A percentile compares a stretch with the other conserved stretches of the same genome.
Evolutionary conservation across 306 rosid species (phyloP).

Genomic region (Urtica urens): DNA sequence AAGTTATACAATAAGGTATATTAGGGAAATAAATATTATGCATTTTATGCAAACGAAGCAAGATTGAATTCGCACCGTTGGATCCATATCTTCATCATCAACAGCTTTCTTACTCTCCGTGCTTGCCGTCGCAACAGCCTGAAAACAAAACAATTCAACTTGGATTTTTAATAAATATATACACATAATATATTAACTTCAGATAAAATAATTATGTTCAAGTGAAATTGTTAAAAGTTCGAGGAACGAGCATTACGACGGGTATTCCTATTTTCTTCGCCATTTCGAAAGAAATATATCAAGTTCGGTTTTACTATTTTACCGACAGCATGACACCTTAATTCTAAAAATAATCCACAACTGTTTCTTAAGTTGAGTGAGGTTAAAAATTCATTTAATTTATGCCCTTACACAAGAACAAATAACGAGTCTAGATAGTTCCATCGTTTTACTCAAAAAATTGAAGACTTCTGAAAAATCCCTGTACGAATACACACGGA

Average conservation of each 20-base stretch:
- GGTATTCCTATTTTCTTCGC: neutral
- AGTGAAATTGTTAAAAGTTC: neutral
- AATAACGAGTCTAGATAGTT: too few species aligned
- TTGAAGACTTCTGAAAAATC: too few species aligned
- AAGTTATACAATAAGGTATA: neutral
- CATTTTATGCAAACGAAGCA: neutral
- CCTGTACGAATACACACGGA: too few species aligned
- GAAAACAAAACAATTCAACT: slow-evolving; percentile 1
- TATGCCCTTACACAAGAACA: too few species aligned
- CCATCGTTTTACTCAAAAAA: too few species aligned
- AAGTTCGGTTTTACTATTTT: too few species aligned
- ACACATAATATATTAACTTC: slow-evolving; percentile 3
- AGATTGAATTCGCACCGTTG: slow-evolving; percentile 37
- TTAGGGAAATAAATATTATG: neutral
- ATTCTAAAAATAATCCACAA: too few species aligned
- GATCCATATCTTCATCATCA: slow-evolving; percentile 89
- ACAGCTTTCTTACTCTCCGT: slow-evolving; percentile 40
- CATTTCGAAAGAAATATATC: neutral
- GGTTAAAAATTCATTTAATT: too few species aligned
- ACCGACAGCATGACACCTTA: too few species aligned
- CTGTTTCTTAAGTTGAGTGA: too few species aligned
- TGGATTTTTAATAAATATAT: neutral
- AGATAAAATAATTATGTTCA: neutral
- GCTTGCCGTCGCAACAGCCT: slow-evolving; percentile 43
- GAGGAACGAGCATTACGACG: neutral